phyloP scores from a whole-genome alignment of 2,329 filamentous ascomycete species.

The Ophiostoma piceae region DNA sequence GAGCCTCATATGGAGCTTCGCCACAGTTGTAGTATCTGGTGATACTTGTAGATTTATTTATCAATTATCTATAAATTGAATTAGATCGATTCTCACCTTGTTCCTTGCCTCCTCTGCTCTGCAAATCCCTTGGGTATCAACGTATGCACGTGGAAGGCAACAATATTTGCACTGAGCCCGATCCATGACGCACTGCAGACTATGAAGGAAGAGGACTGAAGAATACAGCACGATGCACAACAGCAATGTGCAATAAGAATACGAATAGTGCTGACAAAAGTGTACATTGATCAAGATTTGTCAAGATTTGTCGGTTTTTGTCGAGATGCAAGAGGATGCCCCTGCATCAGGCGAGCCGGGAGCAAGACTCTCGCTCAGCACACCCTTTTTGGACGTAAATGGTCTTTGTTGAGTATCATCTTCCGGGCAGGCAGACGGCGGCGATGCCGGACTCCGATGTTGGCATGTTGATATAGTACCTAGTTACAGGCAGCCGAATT shows the following conservation, averaged over 20 bases:
- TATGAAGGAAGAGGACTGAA: neutral
- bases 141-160: slow-evolving; percentile 8
- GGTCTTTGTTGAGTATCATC: neutral
- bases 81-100: neutral
- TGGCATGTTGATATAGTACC: no score
- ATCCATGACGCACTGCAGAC: neutral
- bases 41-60: neutral
- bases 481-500: no score
- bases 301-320: neutral
- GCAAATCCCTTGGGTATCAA: slow-evolving; percentile 8
- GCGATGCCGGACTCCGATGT: neutral
- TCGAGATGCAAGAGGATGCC: neutral
- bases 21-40: neutral
- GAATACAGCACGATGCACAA: neutral
- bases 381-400: neutral
- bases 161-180: neutral
- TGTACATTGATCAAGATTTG: neutral
- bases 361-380: neutral
- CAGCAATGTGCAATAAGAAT: neutral
- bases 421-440: neutral
- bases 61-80: no score
- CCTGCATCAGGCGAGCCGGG: neutral
- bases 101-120: neutral
- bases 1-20: neutral
- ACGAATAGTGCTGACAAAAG: neutral